Percentiles rank a stretch among this genome's conserved stretches.
These are phyloP conservation scores for Plasmodium chabaudi DNA, from an alignment of 169 alveolate species.

Conservation along the genomic window DNA sequence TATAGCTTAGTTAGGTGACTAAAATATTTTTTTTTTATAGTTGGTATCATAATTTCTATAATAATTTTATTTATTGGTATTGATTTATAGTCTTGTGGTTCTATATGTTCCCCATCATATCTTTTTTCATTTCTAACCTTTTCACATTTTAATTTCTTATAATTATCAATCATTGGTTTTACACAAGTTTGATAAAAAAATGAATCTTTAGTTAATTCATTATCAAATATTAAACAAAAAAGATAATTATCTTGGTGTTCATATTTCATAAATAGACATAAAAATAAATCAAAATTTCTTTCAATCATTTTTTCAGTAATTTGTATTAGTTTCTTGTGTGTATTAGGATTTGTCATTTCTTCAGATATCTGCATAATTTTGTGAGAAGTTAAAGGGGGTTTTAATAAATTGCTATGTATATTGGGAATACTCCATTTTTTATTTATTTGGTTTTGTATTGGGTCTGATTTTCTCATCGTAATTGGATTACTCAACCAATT, in stretches of 20 bases:
- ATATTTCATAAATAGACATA: constrained; percentile 56
- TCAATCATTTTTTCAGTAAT: constrained; percentile 22
- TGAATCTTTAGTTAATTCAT: constrained; percentile 46
- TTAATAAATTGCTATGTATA: background rate
- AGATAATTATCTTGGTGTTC: constrained; percentile 39
- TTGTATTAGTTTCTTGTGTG: constrained; percentile 33
- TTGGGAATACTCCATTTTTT: background rate
- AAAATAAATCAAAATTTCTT: constrained; percentile 52
- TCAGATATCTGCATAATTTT: background rate
- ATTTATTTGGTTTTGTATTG: too few relatives aligned
- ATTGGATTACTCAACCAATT: too few relatives aligned
- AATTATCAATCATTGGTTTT: constrained; percentile 63
- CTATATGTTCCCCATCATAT: background rate
- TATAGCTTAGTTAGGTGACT: constrained; percentile 29
- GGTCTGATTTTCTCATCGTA: too few relatives aligned
- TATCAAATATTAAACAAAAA: constrained; percentile 45
- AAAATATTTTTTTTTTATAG: constrained; percentile 57
- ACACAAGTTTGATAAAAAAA: constrained; percentile 41
- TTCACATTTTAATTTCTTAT: constrained; percentile 46
- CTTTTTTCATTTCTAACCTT: constrained; percentile 33
- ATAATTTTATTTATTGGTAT: constrained; percentile 45
- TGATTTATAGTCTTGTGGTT: constrained; percentile 1
- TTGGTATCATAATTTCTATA: constrained; percentile 50
- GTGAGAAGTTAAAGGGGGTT: background rate
- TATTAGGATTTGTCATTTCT: constrained; percentile 3